These are phyloP conservation scores for Chrysanthemum lavandulifolium DNA, from an alignment of 129 eudicot genomes.

Conservation along the genomic window DNA sequence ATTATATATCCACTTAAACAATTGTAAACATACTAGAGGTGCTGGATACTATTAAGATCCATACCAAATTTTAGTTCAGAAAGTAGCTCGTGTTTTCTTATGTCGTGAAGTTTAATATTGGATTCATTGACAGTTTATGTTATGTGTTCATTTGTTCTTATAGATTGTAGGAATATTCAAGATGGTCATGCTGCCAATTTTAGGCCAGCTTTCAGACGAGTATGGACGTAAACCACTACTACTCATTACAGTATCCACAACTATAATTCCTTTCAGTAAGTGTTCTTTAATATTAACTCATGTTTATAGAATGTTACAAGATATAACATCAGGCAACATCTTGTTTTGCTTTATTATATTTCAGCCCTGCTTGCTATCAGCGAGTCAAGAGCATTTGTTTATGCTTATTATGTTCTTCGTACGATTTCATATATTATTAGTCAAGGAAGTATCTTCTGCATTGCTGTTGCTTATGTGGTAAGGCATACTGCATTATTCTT, in stretches of 20 bases:
- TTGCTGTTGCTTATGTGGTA: conserved; percentile 96
- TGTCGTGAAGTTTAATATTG: neutral
- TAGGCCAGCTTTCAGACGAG: conserved; percentile 94
- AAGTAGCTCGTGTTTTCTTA: neutral
- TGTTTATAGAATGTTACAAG: neutral
- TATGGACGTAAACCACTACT: conserved; percentile 94
- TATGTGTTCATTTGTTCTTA: neutral
- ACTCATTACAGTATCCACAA: conserved; percentile 75
- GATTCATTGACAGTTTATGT: neutral
- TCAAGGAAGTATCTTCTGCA: conserved; percentile 99
- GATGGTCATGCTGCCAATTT: conserved; percentile 84
- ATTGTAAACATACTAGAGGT: neutral
- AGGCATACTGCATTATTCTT: conserved; percentile 27
- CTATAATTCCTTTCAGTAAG: conserved; percentile 79
- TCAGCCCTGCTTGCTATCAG: conserved; percentile 79
- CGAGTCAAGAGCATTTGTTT: conserved; percentile 68
- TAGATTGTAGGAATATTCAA: conserved; percentile 94
- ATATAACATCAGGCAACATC: neutral
- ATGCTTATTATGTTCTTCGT: conserved; percentile 81
- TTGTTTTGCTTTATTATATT: conserved; percentile 23
- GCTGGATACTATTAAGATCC: neutral
- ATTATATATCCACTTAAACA: neutral
- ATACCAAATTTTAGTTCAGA: neutral
- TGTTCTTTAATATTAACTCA: conserved; percentile 1
- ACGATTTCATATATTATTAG: conserved; percentile 82